phyloP scores from a whole-genome alignment of 441 rosid species.

The Macaranga tanarius region DNA sequence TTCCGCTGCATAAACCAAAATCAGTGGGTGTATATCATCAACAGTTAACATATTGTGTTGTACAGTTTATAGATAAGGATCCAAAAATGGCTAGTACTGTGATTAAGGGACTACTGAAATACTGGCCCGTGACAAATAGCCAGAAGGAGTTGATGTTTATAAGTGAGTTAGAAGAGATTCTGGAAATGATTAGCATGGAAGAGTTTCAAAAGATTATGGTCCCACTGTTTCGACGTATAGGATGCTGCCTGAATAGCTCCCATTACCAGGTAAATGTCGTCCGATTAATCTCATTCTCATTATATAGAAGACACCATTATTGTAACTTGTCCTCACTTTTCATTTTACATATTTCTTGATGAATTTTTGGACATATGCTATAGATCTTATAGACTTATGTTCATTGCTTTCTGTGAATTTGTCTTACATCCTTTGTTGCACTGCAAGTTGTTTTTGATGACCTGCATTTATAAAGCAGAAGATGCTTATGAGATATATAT shows the following conservation, averaged over 20 bases:
- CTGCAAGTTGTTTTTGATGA: background rate
- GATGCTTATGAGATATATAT: slow-evolving; percentile 11
- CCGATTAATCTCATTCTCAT: background rate
- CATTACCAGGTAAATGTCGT: slow-evolving; percentile 60
- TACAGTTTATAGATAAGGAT: slow-evolving; percentile 72
- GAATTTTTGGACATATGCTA: background rate
- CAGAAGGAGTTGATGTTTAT: slow-evolving; percentile 83
- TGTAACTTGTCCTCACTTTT: background rate
- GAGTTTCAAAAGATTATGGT: slow-evolving; percentile 68
- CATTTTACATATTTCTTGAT: background rate
- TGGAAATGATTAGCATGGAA: slow-evolving; percentile 55
- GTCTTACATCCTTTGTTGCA: background rate
- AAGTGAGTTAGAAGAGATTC: slow-evolving; percentile 75
- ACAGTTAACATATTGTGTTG: slow-evolving; percentile 63
- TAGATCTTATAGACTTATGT: background rate
- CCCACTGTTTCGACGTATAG: slow-evolving; percentile 63
- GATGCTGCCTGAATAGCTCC: slow-evolving; percentile 61
- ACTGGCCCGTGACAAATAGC: slow-evolving; percentile 80
- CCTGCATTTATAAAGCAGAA: background rate
- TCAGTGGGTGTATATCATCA: slow-evolving; percentile 68
- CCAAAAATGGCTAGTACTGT: slow-evolving; percentile 50
- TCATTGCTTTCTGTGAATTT: background rate
- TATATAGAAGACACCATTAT: background rate
- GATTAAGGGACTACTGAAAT: slow-evolving; percentile 63
- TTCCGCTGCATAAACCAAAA: slow-evolving; percentile 79